A percentile compares a stretch with the other conserved stretches of the same genome.
These are phyloP conservation scores for Cyclotella baltica DNA, from an alignment of 108 stramenopile species.

Conservation along the genomic window DNA sequence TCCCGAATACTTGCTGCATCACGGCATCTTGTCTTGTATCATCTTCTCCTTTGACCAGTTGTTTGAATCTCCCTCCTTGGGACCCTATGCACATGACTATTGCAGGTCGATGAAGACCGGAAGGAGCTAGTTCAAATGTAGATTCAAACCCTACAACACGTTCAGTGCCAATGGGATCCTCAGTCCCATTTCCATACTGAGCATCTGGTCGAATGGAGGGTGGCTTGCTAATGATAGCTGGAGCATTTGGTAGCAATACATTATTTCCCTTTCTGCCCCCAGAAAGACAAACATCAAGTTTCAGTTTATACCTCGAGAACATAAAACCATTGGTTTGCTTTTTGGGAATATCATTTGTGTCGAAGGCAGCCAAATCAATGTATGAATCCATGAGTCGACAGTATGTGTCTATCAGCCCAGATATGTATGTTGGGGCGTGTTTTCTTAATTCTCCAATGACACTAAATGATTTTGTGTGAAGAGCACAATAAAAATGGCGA, in stretches of 20 bases:
- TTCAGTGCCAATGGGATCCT: slow-evolving; percentile 75
- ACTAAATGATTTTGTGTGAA: background rate
- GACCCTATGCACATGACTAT: slow-evolving; percentile 86
- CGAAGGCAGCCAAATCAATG: slow-evolving; percentile 66
- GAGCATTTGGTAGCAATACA: slow-evolving; percentile 41
- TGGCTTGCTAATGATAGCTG: slow-evolving; percentile 75
- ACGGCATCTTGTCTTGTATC: slow-evolving; percentile 98
- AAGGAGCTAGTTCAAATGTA: slow-evolving; percentile 78
- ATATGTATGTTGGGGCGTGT: slow-evolving; percentile 48
- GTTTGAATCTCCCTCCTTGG: slow-evolving; percentile 75
- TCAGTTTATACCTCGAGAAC: slow-evolving; percentile 54
- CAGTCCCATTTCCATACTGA: slow-evolving; percentile 73
- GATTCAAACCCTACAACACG: slow-evolving; percentile 70
- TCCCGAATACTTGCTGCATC: slow-evolving; percentile 95
- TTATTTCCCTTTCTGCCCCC: slow-evolving; percentile 51
- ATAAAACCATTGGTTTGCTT: slow-evolving; percentile 36
- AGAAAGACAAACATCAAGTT: slow-evolving; percentile 53
- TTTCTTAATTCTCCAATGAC: slow-evolving; percentile 58
- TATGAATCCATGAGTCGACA: slow-evolving; percentile 64
- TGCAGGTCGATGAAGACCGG: slow-evolving; percentile 89
- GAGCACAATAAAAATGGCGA: background rate
- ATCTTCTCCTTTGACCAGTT: slow-evolving; percentile 95
- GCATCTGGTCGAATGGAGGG: slow-evolving; percentile 65
- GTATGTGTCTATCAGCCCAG: slow-evolving; percentile 66
- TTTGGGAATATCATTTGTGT: slow-evolving; percentile 35